These are phyloP conservation scores for Hypericum androsaemum DNA, from an alignment of 345 rosid species.

Conservation along the genomic window DNA sequence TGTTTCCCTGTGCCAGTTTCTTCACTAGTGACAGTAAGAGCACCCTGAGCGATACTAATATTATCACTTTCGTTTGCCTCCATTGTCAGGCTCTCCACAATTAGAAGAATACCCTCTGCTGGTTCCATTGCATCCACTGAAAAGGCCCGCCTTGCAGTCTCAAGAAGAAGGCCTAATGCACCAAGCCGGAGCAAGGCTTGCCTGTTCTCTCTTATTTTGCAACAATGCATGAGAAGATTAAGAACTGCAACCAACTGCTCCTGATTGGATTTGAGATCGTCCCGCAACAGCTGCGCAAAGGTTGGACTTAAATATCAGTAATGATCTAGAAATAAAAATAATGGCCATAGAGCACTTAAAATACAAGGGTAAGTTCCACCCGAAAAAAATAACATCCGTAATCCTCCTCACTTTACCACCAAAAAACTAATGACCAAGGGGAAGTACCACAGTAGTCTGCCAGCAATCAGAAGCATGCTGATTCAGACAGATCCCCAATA, in stretches of 20 bases:
- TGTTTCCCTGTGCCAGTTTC: conserved; percentile 82
- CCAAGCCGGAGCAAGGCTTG: conserved; percentile 74
- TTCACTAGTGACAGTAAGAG: conserved; percentile 70
- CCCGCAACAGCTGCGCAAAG: conserved; percentile 53
- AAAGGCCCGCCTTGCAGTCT: conserved; percentile 93
- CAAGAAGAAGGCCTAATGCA: conserved; percentile 91
- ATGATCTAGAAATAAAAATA: too few relatives aligned
- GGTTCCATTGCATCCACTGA: conserved; percentile 99
- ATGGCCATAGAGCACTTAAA: conserved; percentile 3
- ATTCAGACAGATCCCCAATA: too few relatives aligned
- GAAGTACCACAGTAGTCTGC: too few relatives aligned
- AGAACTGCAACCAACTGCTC: conserved; percentile 93
- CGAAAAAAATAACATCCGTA: too few relatives aligned
- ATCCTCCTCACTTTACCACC: too few relatives aligned
- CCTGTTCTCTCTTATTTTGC: conserved; percentile 92
- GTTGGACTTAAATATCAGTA: too few relatives aligned
- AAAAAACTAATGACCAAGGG: too few relatives aligned
- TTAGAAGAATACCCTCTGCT: conserved; percentile 95
- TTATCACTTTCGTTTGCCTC: conserved; percentile 93
- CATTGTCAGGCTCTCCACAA: conserved; percentile 86
- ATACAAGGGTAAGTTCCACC: too few relatives aligned
- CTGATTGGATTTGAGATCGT: conserved; percentile 88
- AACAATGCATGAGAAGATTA: conserved; percentile 90
- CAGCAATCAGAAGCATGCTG: too few relatives aligned
- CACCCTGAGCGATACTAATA: conserved; percentile 66